Conservation (phyloP, 164 flowering plant genomes). For the Liquidambar formosana region DNA sequence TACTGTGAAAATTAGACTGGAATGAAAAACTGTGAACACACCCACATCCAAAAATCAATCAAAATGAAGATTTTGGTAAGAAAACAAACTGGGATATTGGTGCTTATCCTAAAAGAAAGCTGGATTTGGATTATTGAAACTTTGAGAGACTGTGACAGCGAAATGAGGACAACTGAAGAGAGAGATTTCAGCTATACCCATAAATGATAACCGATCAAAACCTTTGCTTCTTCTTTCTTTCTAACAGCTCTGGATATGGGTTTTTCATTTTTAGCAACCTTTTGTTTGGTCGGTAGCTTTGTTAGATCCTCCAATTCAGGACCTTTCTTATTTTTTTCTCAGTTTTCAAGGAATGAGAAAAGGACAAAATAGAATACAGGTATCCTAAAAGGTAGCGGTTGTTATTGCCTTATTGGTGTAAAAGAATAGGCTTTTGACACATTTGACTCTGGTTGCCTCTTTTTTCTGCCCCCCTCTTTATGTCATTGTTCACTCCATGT, state of each 20-base stretch:
- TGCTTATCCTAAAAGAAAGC: not conserved
- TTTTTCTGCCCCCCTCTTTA: no score
- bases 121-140: not conserved
- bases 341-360: not conserved
- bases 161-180: constrained; percentile 9
- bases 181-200: constrained; percentile 10
- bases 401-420: no score
- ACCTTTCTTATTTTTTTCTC: not conserved
- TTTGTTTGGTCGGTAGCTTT: constrained; percentile 20
- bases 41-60: not conserved
- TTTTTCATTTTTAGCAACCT: constrained; percentile 17
- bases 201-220: not conserved
- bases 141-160: not conserved
- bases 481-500: no score
- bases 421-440: no score
- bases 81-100: not conserved
- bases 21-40: not conserved
- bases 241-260: constrained; percentile 8
- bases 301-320: constrained; percentile 36
- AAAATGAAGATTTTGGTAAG: not conserved
- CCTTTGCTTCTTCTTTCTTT: not conserved
- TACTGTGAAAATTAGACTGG: not conserved
- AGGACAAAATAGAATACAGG: constrained; percentile 27
- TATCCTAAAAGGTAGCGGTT: not conserved
- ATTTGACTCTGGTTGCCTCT: no score